Conservation (phyloP, 495 filamentous ascomycete genomes). For the Penicillium argentinense region DNA sequence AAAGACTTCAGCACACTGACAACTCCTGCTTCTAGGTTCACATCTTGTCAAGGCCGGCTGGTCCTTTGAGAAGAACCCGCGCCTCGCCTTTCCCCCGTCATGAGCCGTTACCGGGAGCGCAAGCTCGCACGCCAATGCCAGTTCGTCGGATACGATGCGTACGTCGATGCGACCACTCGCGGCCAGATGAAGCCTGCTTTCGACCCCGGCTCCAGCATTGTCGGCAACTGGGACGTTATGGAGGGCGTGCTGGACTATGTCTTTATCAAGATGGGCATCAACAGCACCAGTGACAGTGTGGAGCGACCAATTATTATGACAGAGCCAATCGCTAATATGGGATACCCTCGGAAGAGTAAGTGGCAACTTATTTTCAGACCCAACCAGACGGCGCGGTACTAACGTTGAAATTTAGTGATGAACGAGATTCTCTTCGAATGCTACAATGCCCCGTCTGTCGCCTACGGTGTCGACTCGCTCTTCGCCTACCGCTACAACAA, state of each 20-base stretch:
- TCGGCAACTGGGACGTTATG: conserved; percentile 97
- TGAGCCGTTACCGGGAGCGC: conserved; percentile 90
- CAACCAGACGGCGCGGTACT: conserved; percentile 1
- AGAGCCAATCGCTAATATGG: conserved; percentile 86
- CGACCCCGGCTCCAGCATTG: conserved; percentile 83
- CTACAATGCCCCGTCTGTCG: conserved; percentile 82
- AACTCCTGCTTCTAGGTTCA: conserved; percentile 59
- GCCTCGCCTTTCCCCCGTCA: conserved; percentile 83
- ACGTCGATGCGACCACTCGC: conserved; percentile 86
- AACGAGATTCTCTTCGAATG: conserved; percentile 95
- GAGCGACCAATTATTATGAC: conserved; percentile 93
- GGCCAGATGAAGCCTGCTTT: conserved; percentile 90
- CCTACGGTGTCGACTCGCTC: conserved; percentile 92
- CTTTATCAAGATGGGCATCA: conserved; percentile 88
- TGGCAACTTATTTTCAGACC: background rate
- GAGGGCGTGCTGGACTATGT: conserved; percentile 89
- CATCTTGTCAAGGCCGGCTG: conserved; percentile 88
- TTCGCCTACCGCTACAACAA: conserved; percentile 93
- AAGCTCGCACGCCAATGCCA: conserved; percentile 86
- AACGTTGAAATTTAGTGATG: conserved; percentile 73
- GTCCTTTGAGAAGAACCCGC: conserved; percentile 82
- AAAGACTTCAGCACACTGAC: no score
- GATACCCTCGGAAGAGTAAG: conserved; percentile 82
- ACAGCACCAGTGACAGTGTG: conserved; percentile 67
- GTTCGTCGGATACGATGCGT: conserved; percentile 89